These are phyloP conservation scores for Coffea humblotiana DNA, from an alignment of 305 asterid genomes.

Conservation along the genomic window DNA sequence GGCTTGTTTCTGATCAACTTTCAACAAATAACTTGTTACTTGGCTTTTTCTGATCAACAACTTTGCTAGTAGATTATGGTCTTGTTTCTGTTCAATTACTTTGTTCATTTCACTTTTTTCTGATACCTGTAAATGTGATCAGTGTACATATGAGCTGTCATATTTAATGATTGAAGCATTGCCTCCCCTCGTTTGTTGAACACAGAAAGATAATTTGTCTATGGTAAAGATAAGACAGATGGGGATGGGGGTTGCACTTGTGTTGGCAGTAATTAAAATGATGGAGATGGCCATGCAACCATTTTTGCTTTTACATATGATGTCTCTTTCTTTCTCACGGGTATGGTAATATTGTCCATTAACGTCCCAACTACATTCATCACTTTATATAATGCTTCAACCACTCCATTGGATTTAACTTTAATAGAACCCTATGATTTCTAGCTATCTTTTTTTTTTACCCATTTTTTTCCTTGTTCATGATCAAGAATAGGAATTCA, in stretches of 20 bases:
- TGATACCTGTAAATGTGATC: conserved; percentile 63
- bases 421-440: conserved; percentile 8
- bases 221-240: conserved; percentile 34
- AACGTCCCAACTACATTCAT: conserved; percentile 37
- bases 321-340: conserved; percentile 29
- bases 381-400: conserved; percentile 42
- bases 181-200: conserved; percentile 62
- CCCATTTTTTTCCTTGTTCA: not conserved
- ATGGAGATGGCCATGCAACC: conserved; percentile 7
- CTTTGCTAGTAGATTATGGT: not conserved
- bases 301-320: not conserved
- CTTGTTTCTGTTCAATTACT: not conserved
- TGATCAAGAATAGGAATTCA: not conserved
- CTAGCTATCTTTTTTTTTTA: not conserved
- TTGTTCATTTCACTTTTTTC: conserved; percentile 5
- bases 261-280: conserved; percentile 13
- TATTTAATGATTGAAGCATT: conserved; percentile 65
- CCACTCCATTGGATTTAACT: conserved; percentile 30
- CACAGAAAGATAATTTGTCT: conserved; percentile 30
- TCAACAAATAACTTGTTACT: no score
- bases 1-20: not conserved
- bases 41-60: not conserved
- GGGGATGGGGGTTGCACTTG: conserved; percentile 7
- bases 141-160: conserved; percentile 84
- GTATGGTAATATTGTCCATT: conserved; percentile 30